Conservation (phyloP, 495 filamentous ascomycete species). For the Xylaria grammica region DNA sequence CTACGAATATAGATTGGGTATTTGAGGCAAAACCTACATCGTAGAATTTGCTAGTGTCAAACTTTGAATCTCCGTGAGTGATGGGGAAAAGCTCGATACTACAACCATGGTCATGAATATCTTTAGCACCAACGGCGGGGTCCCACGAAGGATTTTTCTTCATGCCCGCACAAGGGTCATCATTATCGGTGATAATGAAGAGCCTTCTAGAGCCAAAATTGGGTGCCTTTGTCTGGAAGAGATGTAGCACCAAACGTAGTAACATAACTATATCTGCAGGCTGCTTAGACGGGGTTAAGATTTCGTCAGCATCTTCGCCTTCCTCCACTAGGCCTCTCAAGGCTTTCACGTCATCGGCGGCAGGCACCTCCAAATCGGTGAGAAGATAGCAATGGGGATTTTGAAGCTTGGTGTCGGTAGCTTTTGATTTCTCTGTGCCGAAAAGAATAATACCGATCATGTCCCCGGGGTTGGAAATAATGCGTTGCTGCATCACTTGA, state of each 20-base stretch:
- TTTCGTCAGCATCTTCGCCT: slow-evolving; percentile 68
- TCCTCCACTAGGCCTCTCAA: slow-evolving; percentile 75
- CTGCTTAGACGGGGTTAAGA: slow-evolving; percentile 73
- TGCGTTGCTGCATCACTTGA: slow-evolving; percentile 94
- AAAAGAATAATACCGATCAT: slow-evolving; percentile 99
- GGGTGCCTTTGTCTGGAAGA: slow-evolving; percentile 92
- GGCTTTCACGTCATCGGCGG: slow-evolving; percentile 82
- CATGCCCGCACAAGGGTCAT: slow-evolving; percentile 73
- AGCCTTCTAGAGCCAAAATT: slow-evolving; percentile 91
- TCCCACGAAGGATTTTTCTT: slow-evolving; percentile 73
- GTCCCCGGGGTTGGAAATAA: slow-evolving; percentile 94
- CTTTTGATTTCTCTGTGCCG: slow-evolving; percentile 85
- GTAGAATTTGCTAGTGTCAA: slow-evolving; percentile 88
- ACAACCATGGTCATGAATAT: slow-evolving; percentile 93
- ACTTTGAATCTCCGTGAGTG: slow-evolving; percentile 71
- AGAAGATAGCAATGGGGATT: slow-evolving; percentile 95
- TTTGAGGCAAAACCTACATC: slow-evolving; percentile 61
- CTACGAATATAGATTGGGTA: slow-evolving; percentile 12
- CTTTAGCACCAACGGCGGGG: slow-evolving; percentile 86
- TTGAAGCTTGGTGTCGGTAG: slow-evolving; percentile 68
- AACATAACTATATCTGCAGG: slow-evolving; percentile 85
- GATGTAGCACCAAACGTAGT: slow-evolving; percentile 92
- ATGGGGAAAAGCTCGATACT: slow-evolving; percentile 95
- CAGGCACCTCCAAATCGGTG: slow-evolving; percentile 85
- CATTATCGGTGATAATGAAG: slow-evolving; percentile 95